phyloP scores from a whole-genome alignment of 2,329 filamentous ascomycete species.

The Cercospora sp. region DNA sequence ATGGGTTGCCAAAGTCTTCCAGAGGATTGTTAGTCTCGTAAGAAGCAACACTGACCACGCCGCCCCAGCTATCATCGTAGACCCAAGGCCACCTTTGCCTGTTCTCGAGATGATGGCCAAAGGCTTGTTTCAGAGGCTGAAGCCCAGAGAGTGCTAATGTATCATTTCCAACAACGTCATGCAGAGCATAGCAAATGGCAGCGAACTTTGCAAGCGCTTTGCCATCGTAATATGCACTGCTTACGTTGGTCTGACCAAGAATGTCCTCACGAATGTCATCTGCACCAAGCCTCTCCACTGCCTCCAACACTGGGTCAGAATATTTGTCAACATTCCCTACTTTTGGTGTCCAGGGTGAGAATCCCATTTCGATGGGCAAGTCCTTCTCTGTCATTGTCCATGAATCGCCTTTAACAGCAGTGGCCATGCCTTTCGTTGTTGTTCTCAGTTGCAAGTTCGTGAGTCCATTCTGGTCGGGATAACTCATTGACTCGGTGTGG shows the following conservation, averaged over 20 bases:
- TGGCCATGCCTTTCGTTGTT: conserved; percentile 80
- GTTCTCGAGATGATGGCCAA: conserved; percentile 50
- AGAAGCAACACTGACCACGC: conserved; percentile 73
- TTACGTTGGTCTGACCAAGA: conserved; percentile 67
- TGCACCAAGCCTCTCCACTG: conserved; percentile 62
- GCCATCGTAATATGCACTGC: conserved; percentile 92
- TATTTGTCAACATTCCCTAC: conserved; percentile 35
- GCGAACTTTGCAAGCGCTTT: conserved; percentile 54
- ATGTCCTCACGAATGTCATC: conserved; percentile 76
- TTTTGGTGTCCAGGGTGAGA: conserved; percentile 71
- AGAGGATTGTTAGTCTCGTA: conserved; percentile 74
- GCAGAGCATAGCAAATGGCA: conserved; percentile 45
- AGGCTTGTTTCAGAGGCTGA: conserved; percentile 51
- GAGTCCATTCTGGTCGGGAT: conserved; percentile 51
- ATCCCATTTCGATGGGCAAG: conserved; percentile 73
- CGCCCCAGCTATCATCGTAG: conserved; percentile 69
- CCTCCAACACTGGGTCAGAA: conserved; percentile 1
- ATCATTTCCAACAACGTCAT: conserved; percentile 57
- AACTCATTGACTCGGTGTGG: conserved; percentile 74
- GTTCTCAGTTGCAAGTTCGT: conserved; percentile 66
- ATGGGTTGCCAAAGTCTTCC: conserved; percentile 86
- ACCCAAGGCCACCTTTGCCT: conserved; percentile 51
- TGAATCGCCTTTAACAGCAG: conserved; percentile 66
- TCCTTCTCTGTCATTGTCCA: conserved; percentile 77
- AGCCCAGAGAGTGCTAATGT: conserved; percentile 50